Percentiles rank a stretch among this genome's conserved stretches.
Conservation (phyloP, 2,329 filamentous ascomycete genomes). For the Trichoderma sp. region DNA sequence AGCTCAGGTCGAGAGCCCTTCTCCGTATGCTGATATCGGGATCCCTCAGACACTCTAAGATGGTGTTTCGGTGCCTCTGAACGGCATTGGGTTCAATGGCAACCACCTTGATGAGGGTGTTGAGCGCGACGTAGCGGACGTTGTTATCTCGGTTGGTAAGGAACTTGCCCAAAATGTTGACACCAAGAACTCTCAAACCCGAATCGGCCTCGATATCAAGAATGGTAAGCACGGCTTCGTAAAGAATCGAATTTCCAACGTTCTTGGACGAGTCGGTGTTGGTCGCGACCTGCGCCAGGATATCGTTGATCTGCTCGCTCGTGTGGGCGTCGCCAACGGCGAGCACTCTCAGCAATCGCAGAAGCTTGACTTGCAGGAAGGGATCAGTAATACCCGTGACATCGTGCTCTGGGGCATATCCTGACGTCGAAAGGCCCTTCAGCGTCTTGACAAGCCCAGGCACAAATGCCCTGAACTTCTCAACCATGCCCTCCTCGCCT, state of each 20-base stretch:
- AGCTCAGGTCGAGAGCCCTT: constrained; percentile 93
- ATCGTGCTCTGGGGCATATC: constrained; percentile 96
- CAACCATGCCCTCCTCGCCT: constrained; percentile 83
- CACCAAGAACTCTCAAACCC: constrained; percentile 86
- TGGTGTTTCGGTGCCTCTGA: constrained; percentile 94
- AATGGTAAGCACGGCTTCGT: constrained; percentile 95
- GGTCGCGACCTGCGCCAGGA: constrained; percentile 92
- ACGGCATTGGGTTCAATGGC: constrained; percentile 97
- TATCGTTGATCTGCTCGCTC: constrained; percentile 98
- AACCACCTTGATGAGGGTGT: constrained; percentile 96
- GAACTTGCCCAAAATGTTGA: constrained; percentile 98
- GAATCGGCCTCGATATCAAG: constrained; percentile 98
- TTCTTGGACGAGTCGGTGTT: constrained; percentile 99
- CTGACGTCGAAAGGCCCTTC: constrained; percentile 89
- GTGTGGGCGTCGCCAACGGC: constrained; percentile 82
- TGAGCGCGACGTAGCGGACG: constrained; percentile 95
- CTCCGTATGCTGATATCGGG: constrained; percentile 97
- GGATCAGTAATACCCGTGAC: constrained; percentile 97
- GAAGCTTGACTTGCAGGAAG: constrained; percentile 94
- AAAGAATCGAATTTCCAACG: constrained; percentile 95
- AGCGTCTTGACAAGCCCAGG: constrained; percentile 83
- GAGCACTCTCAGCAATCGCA: constrained; percentile 80
- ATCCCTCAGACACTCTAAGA: constrained; percentile 91
- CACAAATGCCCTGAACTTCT: constrained; percentile 86
- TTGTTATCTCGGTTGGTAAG: constrained; percentile 99